A percentile compares a stretch with the other conserved stretches of the same genome.
Conservation (phyloP, 225 moss, liverwort and hornwort species). For the Neckera pumila region DNA sequence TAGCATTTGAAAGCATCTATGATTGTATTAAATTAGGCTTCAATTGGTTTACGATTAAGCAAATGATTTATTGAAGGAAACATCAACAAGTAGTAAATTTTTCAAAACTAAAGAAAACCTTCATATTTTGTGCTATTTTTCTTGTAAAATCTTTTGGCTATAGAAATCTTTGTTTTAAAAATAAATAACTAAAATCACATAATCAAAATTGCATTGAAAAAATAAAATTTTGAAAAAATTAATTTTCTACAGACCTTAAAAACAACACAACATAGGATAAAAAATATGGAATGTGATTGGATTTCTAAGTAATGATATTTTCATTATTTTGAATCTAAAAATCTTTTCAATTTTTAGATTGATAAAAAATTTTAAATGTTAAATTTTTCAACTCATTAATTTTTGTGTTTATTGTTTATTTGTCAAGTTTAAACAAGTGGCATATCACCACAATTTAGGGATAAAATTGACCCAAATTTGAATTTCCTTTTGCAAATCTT, state of each 20-base stretch:
- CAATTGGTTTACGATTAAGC: neutral
- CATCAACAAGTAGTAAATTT: neutral
- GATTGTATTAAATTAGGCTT: rapidly evolving
- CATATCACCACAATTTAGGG: rapidly evolving
- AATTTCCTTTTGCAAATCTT: neutral
- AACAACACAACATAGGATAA: rapidly evolving
- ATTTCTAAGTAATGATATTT: neutral
- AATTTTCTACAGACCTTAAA: no score
- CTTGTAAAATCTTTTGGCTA: rapidly evolving
- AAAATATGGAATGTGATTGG: neutral
- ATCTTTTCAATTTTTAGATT: rapidly evolving
- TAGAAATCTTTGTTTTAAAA: neutral
- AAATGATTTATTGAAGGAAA: neutral
- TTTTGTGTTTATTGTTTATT: neutral
- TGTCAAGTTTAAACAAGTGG: rapidly evolving
- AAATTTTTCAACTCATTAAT: neutral
- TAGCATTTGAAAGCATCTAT: no score
- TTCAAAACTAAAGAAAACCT: neutral
- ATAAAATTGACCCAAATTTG: neutral
- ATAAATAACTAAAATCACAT: rapidly evolving
- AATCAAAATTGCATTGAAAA: no score
- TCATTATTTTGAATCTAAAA: rapidly evolving
- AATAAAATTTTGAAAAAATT: no score
- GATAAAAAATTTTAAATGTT: no score
- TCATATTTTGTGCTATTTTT: neutral